Base-by-base conservation (phyloP, 2,329 filamentous ascomycete species). In the Pseudocercospora vitis region DNA sequence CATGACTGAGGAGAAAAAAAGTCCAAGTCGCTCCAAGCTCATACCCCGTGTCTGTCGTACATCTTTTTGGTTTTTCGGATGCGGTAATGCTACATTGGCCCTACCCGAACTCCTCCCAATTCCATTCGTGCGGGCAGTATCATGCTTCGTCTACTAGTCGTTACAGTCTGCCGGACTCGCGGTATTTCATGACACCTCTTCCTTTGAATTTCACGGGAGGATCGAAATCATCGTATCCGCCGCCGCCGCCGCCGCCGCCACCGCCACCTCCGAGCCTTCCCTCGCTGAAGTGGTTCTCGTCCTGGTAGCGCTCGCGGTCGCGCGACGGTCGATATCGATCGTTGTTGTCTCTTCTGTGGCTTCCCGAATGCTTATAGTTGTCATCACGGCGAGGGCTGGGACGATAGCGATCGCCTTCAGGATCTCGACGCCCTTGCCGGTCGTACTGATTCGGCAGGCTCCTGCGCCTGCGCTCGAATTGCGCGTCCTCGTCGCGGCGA, bases 191-290 rank as follows among this genome's bases (percentile, higher is more conserved):
- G 28, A 66, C 65, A 14, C 71, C 71, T 37, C 71, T 53, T n/a
- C 71, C 71, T 52, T 73, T 73, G 62, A 71, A 73, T 56, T 71
- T 70, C 23, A 73, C 66, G 3, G 65, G 64, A 37, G 64, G 60
- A 11, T 65, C 70, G n/a, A 64, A 55, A 12, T 66, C 65, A 33
- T 61, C 59, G 16, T 58, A 60, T 8, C 50, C 55, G 16, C 51
- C 63, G 14, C 59, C 58, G 11, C 59, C n/a, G n/a, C n/a, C n/a
- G n/a, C n/a, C n/a, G n/a, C n/a, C n/a, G n/a, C n/a, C n/a, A n/a
- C n/a, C n/a, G n/a, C n/a, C n/a, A n/a, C n/a, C n/a, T n/a, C n/a
- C 61, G 8, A 62, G 53, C 32, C 62, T 55, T 2, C 58, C 57
- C 14, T 58, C 58, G 26, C 48, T 57, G 39, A 78, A 73, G 11